Conservation (phyloP, 108 stramenopile genomes). For the Schizochytrium sp. region DNA sequence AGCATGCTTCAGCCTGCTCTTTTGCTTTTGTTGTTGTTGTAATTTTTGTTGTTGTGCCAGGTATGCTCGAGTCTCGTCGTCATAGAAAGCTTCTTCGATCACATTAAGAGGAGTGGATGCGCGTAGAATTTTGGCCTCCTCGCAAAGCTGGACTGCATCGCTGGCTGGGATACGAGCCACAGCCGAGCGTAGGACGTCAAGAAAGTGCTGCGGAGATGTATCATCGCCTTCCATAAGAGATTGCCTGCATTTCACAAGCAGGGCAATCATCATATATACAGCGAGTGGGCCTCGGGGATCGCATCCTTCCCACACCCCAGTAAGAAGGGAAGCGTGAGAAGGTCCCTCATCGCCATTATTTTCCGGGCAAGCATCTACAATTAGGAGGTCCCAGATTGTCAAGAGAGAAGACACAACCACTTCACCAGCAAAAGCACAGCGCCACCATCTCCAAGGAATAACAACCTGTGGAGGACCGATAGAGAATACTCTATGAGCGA, state of each 20-base stretch:
- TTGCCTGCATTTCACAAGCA: conserved; percentile 32
- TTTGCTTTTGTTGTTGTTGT: no score
- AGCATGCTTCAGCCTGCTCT: no score
- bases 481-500: background rate
- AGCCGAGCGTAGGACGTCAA: conserved; percentile 1
- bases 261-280: conserved; percentile 56
- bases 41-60: no score
- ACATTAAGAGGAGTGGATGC: conserved; percentile 40
- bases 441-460: conserved; percentile 51
- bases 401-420: background rate
- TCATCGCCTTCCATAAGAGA: background rate
- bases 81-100: conserved; percentile 5
- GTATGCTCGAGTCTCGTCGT: background rate
- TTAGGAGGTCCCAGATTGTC: conserved; percentile 27
- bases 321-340: conserved; percentile 13
- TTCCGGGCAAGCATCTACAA: conserved; percentile 2
- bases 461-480: background rate
- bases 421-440: conserved; percentile 33
- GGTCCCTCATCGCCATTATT: conserved; percentile 40
- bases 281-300: conserved; percentile 48
- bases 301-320: conserved; percentile 59
- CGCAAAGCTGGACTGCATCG: background rate
- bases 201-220: conserved; percentile 9
- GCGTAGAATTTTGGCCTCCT: background rate
- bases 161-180: conserved; percentile 1